Evolutionary conservation across 192 early-diverging fungal genomes (phyloP).

Genomic region (Rhizophagus clarus): DNA sequence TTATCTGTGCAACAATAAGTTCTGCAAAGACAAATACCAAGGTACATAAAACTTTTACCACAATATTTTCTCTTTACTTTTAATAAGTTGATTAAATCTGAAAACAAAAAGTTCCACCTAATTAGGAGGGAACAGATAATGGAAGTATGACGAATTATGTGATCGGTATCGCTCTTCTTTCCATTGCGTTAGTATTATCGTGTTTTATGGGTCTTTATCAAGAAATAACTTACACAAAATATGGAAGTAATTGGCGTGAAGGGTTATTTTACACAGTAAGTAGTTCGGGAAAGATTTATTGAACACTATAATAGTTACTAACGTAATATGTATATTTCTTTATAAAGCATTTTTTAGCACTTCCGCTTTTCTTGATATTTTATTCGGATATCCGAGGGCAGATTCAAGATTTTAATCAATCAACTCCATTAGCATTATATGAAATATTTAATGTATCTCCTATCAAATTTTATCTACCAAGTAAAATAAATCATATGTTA

Average conservation of each 20-base stretch:
- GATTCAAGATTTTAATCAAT: constrained; percentile 56
- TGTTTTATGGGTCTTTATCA: constrained; percentile 83
- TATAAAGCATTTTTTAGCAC: constrained; percentile 69
- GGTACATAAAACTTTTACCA: not conserved
- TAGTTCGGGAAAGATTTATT: not conserved
- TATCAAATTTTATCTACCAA: constrained; percentile 33
- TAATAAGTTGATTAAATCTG: not conserved
- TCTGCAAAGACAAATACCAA: constrained; percentile 35
- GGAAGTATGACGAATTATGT: constrained; percentile 52
- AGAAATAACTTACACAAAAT: constrained; percentile 75
- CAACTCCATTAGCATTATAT: constrained; percentile 44
- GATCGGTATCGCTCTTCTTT: constrained; percentile 69
- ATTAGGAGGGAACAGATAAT: not conserved
- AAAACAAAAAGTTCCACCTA: not conserved
- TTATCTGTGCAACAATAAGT: constrained; percentile 69
- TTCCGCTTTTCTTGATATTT: constrained; percentile 82
- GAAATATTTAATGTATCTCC: constrained; percentile 33
- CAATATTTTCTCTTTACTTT: not conserved
- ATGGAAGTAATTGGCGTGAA: constrained; percentile 84
- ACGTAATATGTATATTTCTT: constrained; percentile 1
- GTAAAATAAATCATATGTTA: constrained; percentile 37
- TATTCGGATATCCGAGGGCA: constrained; percentile 66
- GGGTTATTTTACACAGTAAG: constrained; percentile 83
- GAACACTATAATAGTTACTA: not conserved
- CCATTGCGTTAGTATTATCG: constrained; percentile 73